A percentile compares a stretch with the other conserved stretches of the same genome.
Conservation (phyloP, 768 basidiomycete species). For the Chalciporus pseudorubinellus region DNA sequence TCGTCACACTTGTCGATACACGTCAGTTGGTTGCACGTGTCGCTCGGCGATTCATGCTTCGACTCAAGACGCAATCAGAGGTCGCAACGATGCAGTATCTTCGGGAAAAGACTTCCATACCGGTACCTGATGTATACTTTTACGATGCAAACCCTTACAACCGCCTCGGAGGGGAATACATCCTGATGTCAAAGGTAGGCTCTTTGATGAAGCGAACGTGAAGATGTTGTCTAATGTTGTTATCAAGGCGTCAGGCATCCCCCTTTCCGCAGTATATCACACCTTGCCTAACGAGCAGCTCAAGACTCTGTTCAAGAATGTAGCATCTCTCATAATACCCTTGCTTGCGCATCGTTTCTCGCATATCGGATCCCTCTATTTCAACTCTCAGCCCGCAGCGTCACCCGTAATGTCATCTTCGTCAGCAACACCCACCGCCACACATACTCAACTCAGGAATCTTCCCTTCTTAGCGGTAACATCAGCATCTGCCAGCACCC, state of each 20-base stretch:
- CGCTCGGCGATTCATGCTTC: constrained; percentile 82
- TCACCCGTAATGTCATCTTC: constrained; percentile 21
- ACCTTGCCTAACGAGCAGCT: constrained; percentile 65
- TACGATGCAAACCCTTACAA: constrained; percentile 85
- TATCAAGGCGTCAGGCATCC: constrained; percentile 67
- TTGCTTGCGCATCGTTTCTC: constrained; percentile 77
- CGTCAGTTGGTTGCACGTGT: constrained; percentile 73
- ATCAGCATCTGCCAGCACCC: constrained; percentile 5
- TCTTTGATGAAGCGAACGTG: neutral
- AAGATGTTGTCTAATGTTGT: neutral
- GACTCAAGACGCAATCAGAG: constrained; percentile 84
- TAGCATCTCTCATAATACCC: constrained; percentile 66
- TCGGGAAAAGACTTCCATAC: constrained; percentile 64
- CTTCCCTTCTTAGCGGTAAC: constrained; percentile 18
- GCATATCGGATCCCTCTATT: constrained; percentile 72
- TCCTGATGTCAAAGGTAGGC: constrained; percentile 81
- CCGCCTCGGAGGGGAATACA: constrained; percentile 80
- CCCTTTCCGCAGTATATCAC: constrained; percentile 69
- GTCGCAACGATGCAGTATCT: constrained; percentile 84
- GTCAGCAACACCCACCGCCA: constrained; percentile 29
- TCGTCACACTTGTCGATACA: constrained; percentile 61
- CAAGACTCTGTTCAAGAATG: constrained; percentile 60
- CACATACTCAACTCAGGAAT: constrained; percentile 14
- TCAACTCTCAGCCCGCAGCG: constrained; percentile 22
- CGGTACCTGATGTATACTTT: constrained; percentile 72